phyloP scores from a whole-genome alignment of 116 monocot genomes.

The Iris pallida region DNA sequence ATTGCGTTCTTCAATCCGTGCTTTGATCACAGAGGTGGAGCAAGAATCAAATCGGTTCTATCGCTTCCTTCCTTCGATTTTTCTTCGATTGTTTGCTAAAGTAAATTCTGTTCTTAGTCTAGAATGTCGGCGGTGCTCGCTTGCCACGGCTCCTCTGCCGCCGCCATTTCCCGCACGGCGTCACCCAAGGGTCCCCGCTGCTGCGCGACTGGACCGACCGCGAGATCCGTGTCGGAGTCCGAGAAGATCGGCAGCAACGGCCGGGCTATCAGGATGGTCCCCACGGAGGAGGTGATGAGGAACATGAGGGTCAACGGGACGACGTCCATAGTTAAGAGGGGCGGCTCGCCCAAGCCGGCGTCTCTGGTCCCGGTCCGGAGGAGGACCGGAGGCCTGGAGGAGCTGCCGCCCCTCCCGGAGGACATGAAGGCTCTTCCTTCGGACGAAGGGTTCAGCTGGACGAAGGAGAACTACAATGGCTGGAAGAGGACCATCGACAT shows the following conservation, averaged over 20 bases:
- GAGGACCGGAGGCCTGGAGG: conserved; percentile 5
- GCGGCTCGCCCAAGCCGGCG: conserved; percentile 5
- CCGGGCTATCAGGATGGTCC: conserved; percentile 44
- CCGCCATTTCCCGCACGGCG: conserved; percentile 6
- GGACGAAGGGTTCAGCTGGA: conserved; percentile 86
- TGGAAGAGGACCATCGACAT: conserved; percentile 74
- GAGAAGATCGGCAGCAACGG: conserved; percentile 48
- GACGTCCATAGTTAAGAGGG: conserved; percentile 29
- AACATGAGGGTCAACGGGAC: conserved; percentile 14
- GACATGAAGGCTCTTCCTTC: conserved; percentile 61
- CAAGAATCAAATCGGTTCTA: no score
- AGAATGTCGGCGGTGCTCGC: conserved; percentile 50
- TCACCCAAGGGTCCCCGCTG: conserved; percentile 1
- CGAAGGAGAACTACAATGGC: conserved; percentile 70
- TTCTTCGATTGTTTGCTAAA: no score
- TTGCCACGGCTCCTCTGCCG: conserved; percentile 21
- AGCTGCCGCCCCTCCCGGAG: conserved; percentile 19
- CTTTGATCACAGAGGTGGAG: no score
- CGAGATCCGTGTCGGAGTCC: conserved; percentile 16
- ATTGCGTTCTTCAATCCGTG: no score
- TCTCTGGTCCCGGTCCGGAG: conserved; percentile 32
- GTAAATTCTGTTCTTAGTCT: background rate
- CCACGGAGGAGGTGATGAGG: no score
- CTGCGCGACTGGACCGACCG: conserved; percentile 11
- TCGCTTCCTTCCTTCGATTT: no score